A percentile compares a stretch with the other conserved stretches of the same genome.
These are phyloP conservation scores for Termitomyces bulborhizus DNA, from an alignment of 768 basidiomycete genomes.

Conservation along the genomic window DNA sequence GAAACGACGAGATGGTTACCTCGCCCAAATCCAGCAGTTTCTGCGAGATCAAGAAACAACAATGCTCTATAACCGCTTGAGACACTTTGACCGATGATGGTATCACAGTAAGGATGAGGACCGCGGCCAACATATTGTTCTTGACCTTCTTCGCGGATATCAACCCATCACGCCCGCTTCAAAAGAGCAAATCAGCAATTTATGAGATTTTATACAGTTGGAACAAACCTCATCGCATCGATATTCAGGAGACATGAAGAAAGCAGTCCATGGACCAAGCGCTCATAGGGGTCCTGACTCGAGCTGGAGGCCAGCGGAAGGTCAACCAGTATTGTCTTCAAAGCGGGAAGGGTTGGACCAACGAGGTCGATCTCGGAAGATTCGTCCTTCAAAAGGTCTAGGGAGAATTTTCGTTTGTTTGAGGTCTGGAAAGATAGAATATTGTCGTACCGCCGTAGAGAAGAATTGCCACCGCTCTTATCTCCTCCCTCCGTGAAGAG, in stretches of 20 bases:
- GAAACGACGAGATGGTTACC: slow-evolving; percentile 27
- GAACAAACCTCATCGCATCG: slow-evolving; percentile 82
- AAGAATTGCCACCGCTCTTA: slow-evolving; percentile 72
- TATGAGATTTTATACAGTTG: neutral
- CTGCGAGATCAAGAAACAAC: slow-evolving; percentile 79
- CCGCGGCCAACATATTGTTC: slow-evolving; percentile 82
- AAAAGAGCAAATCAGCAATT: neutral
- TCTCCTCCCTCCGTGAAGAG: slow-evolving; percentile 58
- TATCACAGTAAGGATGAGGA: slow-evolving; percentile 77
- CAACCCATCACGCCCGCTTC: slow-evolving; percentile 72
- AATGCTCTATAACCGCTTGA: slow-evolving; percentile 72
- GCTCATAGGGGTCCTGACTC: slow-evolving; percentile 47
- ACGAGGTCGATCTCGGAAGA: slow-evolving; percentile 71
- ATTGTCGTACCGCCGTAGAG: slow-evolving; percentile 63
- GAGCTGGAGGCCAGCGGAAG: slow-evolving; percentile 33
- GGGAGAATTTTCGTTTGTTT: neutral
- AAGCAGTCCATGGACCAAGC: slow-evolving; percentile 72
- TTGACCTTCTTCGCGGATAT: slow-evolving; percentile 81
- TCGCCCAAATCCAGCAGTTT: slow-evolving; percentile 67
- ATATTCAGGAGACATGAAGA: slow-evolving; percentile 81
- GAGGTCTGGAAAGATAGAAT: neutral
- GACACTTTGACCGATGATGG: slow-evolving; percentile 65
- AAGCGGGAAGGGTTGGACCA: slow-evolving; percentile 70
- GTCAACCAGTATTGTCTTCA: slow-evolving; percentile 73
- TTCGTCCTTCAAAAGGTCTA: slow-evolving; percentile 86